Evolutionary conservation across 345 rosid species (phyloP).

Genomic region (Lepidium sativum): DNA sequence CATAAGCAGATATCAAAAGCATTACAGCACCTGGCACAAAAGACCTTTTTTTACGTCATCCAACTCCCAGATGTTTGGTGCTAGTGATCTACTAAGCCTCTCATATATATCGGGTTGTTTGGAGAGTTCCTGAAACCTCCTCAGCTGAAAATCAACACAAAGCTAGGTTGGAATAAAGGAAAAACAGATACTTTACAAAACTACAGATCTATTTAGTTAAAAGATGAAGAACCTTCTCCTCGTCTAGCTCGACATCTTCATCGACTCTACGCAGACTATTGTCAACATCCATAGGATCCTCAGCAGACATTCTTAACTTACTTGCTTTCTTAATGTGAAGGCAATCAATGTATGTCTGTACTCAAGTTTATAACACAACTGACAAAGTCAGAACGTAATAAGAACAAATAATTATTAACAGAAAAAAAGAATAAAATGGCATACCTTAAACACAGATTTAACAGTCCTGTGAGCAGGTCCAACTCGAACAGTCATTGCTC

Average conservation of each 20-base stretch:
- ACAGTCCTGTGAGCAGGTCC: constrained; percentile 88
- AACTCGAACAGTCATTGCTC: constrained; percentile 90
- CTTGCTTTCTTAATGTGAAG: constrained; percentile 85
- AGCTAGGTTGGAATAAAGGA: background rate
- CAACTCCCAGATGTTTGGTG: constrained; percentile 91
- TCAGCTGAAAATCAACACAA: constrained; percentile 40
- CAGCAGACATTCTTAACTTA: constrained; percentile 69
- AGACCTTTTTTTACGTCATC: constrained; percentile 96
- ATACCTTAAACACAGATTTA: constrained; percentile 87
- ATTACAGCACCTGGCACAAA: constrained; percentile 64
- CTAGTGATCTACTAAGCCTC: constrained; percentile 73
- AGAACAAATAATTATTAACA: background rate
- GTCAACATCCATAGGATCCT: constrained; percentile 76
- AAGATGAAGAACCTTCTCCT: constrained; percentile 37
- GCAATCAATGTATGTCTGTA: constrained; percentile 86
- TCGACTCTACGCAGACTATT: constrained; percentile 42
- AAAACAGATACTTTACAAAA: background rate
- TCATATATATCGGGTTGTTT: constrained; percentile 76
- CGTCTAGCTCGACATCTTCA: constrained; percentile 67
- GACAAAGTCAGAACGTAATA: background rate
- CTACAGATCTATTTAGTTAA: background rate
- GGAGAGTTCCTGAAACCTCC: constrained; percentile 56
- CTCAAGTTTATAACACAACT: background rate
- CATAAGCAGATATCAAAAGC: background rate
- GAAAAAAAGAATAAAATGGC: constrained; percentile 5